Base-by-base conservation (phyloP, 1,284 basidiomycete genomes). In the Pseudozyma thailandica region DNA sequence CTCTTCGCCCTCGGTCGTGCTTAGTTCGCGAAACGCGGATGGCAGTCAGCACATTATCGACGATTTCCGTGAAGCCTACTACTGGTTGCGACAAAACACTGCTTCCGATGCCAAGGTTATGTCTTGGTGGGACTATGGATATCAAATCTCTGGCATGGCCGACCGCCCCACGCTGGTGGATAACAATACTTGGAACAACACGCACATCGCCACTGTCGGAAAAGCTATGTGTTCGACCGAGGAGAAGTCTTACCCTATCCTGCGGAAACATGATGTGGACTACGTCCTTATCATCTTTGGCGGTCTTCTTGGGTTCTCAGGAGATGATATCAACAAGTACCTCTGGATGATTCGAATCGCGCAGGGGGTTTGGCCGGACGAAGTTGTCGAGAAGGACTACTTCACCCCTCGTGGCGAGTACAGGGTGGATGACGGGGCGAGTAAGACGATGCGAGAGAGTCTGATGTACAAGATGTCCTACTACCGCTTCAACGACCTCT, bases 71-170 rank as follows among this genome's bases (percentile, higher is more conserved):
- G 96, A 98, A 86, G 96, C 96, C n/a, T 98, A 99, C 81, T 97
- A 98, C 84, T 99, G 96, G 96, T 85, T 99, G 50, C 88, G 94
- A 57, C 91, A 95, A 85, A 99, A 98, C 86, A 99, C 96, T 2
- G 87, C 90, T 3, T 86, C 92, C 83, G 90, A 93, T 72, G 90
- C 93, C 13, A 94, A 98, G 43, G 90, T 98, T 35, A 95, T 96
- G 93, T 93, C 91, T 73, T 99, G 96, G 96, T 98, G 96, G 96
- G 96, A 99, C 85, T 99, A 98, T 79, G 96, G 96, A 20, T 98
- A 98, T 84, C 95, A 98, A 85, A 97, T 98, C 80, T 93, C 94
- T 41, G 96, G 96, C 47, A 97, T 98, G 92, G 94, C 96, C 12
- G 94, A 98, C 85, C 87, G 96, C 41, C 90, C 92, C n/a, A 96